Base-by-base conservation (phyloP, 306 rosid genomes). In the Pueraria montana region DNA sequence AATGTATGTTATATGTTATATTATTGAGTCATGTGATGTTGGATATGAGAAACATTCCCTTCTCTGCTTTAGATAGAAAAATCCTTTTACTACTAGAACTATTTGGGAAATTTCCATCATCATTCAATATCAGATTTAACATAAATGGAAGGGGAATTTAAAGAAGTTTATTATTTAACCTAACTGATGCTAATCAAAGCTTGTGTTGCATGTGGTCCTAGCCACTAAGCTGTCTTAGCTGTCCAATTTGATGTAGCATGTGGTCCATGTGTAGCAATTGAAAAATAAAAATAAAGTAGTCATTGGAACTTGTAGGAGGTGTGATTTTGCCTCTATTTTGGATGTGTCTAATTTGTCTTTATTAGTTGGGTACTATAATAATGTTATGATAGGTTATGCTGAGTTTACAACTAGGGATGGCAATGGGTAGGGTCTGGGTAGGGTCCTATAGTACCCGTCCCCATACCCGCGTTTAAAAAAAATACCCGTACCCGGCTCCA, bases 121-220 rank as follows among this genome's bases (percentile, higher is more conserved):
- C 46, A 11, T 71, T 61, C 11, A 17, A 50, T 40, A 43, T 32
- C 27, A 67, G 68, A 80, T 81, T 48, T 69, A 76, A 80, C 27
- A 24, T 46, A 13, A 49, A n/a, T 67, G 17, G 40, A 50, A 59
- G 21, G 52, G 6, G 12, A 55, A 27, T 26, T 20, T 27, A 61
- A 74, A 14, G 20, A 24, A 5, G 68, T 68, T 53, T 53, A n/a
- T 36, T 40, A 48, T 55, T 65, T 36, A 45, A 43, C 59, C n/a
- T 66, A 48, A 12, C 32, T 26, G 65, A 40, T 79, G 52, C 24
- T 10, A 12, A 61, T 74, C 13, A 10, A 23, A 67, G 81, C 32
- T 56, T 79, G 23, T 70, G 72, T 32, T 79, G 80, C 77, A 66
- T 52, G 36, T 23, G 4, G n/a, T 74, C 21, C 49, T 61, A 74